These are phyloP conservation scores for Monosporascus sp. DNA, from an alignment of 2,329 filamentous ascomycete species.

Conservation along the genomic window DNA sequence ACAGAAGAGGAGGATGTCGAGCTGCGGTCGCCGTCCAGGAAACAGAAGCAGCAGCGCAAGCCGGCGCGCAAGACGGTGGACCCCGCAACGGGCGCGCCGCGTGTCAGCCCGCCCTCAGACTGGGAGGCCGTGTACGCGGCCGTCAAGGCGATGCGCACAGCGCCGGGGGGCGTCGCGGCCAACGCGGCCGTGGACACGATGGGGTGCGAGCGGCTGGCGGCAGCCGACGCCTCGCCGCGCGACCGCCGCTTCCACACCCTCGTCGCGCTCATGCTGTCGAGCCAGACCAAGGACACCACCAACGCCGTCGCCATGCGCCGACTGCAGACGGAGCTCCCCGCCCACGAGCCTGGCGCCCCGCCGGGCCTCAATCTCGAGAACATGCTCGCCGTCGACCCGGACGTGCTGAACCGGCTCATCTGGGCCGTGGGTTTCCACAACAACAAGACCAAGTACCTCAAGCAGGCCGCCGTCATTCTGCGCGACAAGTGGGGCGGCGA, in stretches of 20 bases:
- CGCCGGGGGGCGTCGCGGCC: slow-evolving; percentile 47
- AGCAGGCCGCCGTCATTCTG: slow-evolving; percentile 67
- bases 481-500: slow-evolving; percentile 66
- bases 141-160: slow-evolving; percentile 68
- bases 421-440: slow-evolving; percentile 89
- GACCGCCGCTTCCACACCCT: slow-evolving; percentile 80
- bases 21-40: neutral
- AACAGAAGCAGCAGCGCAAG: slow-evolving; percentile 14
- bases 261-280: slow-evolving; percentile 82
- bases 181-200: slow-evolving; percentile 93
- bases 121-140: slow-evolving; percentile 75
- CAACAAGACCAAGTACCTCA: slow-evolving; percentile 83
- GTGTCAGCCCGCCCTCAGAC: slow-evolving; percentile 19
- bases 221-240: slow-evolving; percentile 40
- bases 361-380: slow-evolving; percentile 67
- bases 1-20: slow-evolving; percentile 10
- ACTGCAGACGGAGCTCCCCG: slow-evolving; percentile 68
- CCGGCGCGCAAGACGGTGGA: slow-evolving; percentile 21
- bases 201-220: slow-evolving; percentile 80
- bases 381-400: slow-evolving; percentile 65
- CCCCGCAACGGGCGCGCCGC: slow-evolving; percentile 12
- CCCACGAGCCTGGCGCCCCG: slow-evolving; percentile 37
- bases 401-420: slow-evolving; percentile 66
- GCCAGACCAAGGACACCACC: slow-evolving; percentile 89
- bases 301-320: slow-evolving; percentile 78